These are phyloP conservation scores for Cercospora canescens DNA, from an alignment of 2,329 filamentous ascomycete genomes.

Conservation along the genomic window DNA sequence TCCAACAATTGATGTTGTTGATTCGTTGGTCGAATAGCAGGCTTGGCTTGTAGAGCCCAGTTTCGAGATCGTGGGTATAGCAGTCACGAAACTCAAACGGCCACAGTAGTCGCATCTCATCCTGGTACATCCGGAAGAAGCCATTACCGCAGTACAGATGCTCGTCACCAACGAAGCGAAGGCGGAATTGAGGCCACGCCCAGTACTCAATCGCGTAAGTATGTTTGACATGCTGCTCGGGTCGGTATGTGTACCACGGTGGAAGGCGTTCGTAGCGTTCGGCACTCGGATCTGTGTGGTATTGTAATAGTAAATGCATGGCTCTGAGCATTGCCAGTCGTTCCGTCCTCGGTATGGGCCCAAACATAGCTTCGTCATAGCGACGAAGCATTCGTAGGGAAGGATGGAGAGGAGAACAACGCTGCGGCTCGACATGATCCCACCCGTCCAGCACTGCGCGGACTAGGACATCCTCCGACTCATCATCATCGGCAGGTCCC, in stretches of 20 bases:
- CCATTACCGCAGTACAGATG: background rate
- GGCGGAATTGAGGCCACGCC: background rate
- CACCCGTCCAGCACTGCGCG: background rate
- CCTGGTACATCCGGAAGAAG: background rate
- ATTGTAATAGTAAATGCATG: background rate
- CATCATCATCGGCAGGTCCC: background rate
- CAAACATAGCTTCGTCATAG: background rate
- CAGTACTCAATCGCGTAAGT: background rate
- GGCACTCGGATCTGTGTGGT: background rate
- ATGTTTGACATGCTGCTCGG: background rate
- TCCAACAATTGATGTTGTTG: background rate
- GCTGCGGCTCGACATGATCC: background rate
- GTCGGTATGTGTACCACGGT: background rate
- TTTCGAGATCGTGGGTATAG: background rate
- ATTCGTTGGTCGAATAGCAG: background rate
- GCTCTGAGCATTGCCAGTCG: background rate
- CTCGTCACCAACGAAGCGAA: background rate
- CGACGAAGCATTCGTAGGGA: background rate
- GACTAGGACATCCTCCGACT: background rate
- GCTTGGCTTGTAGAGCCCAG: background rate
- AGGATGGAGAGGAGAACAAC: background rate
- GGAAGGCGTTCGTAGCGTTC: background rate
- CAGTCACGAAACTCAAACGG: background rate
- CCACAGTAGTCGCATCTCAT: background rate
- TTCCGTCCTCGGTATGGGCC: background rate